These are phyloP conservation scores for Arachnopeziza araneosa DNA, from an alignment of 2,329 filamentous ascomycete species.

Conservation along the genomic window DNA sequence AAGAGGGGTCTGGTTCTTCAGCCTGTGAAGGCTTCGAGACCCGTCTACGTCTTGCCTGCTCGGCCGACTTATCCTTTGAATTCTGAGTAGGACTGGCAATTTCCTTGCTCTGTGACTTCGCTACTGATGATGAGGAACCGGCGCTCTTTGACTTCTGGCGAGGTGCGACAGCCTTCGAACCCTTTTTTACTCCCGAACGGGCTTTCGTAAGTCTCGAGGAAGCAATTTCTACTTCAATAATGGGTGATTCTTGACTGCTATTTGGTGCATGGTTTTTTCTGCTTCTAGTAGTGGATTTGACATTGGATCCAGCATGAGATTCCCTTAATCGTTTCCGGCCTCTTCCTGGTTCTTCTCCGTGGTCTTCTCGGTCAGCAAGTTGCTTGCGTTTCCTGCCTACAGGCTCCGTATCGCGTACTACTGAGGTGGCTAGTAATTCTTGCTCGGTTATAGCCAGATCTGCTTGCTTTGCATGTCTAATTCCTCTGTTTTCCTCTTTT, in stretches of 20 bases:
- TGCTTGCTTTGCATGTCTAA: neutral
- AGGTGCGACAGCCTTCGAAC: neutral
- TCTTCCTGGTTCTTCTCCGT: neutral
- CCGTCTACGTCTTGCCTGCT: neutral
- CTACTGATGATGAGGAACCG: neutral
- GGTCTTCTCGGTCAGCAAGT: too few relatives aligned
- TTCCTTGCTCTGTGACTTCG: neutral
- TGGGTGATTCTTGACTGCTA: conserved; percentile 1
- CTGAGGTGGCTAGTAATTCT: neutral
- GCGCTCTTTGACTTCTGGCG: neutral
- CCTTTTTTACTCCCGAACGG: neutral
- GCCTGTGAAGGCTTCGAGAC: neutral
- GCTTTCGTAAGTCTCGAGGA: conserved; percentile 18
- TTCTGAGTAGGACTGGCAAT: neutral
- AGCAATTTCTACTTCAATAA: conserved; percentile 17
- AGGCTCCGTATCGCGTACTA: neutral
- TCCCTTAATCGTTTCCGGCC: neutral
- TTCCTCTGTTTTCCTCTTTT: neutral
- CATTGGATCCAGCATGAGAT: neutral
- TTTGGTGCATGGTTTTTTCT: neutral
- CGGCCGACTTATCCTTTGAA: neutral
- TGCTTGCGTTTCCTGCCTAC: neutral
- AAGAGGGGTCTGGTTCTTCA: conserved; percentile 1
- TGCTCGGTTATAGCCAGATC: neutral
- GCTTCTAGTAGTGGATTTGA: neutral